A percentile compares a stretch with the other conserved stretches of the same genome.
phyloP scores from a whole-genome alignment of 768 basidiomycete genomes.

The Calocybe indica region DNA sequence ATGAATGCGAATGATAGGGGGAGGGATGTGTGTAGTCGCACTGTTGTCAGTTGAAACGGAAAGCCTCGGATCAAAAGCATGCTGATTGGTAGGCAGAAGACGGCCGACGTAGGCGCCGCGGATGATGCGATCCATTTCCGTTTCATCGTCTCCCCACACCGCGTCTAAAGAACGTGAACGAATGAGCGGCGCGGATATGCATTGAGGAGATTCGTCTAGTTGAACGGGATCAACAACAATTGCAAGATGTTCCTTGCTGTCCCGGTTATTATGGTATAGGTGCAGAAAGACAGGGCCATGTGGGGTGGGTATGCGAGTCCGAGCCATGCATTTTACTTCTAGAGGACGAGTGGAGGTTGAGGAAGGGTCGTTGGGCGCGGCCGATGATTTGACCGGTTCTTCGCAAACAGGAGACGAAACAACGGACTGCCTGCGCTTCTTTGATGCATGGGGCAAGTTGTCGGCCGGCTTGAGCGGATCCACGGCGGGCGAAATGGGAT shows the following conservation, averaged over 20 bases:
- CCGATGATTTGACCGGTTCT: slow-evolving; percentile 5
- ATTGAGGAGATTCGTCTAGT: slow-evolving; percentile 40
- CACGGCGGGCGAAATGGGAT: slow-evolving; percentile 25
- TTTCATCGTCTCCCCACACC: slow-evolving; percentile 79
- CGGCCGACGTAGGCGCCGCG: slow-evolving; percentile 92
- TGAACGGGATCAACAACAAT: slow-evolving; percentile 92
- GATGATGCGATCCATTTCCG: slow-evolving; percentile 88
- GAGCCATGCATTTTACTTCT: slow-evolving; percentile 91
- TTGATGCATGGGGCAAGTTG: slow-evolving; percentile 31
- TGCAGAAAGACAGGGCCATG: slow-evolving; percentile 93
- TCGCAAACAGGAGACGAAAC: slow-evolving; percentile 17
- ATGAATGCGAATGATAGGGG: slow-evolving; percentile 91
- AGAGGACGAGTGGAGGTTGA: slow-evolving; percentile 28
- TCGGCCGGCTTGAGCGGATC: slow-evolving; percentile 33
- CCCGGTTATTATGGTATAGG: slow-evolving; percentile 89
- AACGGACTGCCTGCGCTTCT: slow-evolving; percentile 35
- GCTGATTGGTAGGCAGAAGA: slow-evolving; percentile 51
- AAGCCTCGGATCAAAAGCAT: slow-evolving; percentile 34
- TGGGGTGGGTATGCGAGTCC: slow-evolving; percentile 94
- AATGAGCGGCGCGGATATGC: slow-evolving; percentile 51
- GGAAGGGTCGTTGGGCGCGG: slow-evolving; percentile 12
- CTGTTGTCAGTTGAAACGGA: slow-evolving; percentile 9
- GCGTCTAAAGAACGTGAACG: slow-evolving; percentile 79
- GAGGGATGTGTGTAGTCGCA: slow-evolving; percentile 36
- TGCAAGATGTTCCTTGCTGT: slow-evolving; percentile 93